These are phyloP conservation scores for Pseudonectria buxi DNA, from an alignment of 2,329 filamentous ascomycete genomes.

Conservation along the genomic window DNA sequence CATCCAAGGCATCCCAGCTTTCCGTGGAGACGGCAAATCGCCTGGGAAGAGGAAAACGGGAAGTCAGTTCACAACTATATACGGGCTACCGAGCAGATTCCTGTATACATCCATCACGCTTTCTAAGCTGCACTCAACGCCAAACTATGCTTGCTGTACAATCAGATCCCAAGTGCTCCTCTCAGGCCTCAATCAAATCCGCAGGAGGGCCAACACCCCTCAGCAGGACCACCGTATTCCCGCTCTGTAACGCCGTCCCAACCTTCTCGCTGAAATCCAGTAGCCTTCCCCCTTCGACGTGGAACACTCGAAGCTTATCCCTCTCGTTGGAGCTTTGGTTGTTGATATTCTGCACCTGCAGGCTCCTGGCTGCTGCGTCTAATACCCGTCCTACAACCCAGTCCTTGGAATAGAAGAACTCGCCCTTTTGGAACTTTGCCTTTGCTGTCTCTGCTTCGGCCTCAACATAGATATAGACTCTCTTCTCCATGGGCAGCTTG, in stretches of 20 bases:
- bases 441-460: constrained; percentile 81
- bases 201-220: constrained; percentile 77
- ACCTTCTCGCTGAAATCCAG: constrained; percentile 86
- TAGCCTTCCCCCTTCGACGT: constrained; percentile 82
- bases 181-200: constrained; percentile 54
- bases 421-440: constrained; percentile 73
- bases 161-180: not conserved
- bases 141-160: not conserved
- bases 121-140: not conserved
- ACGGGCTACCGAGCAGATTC: too few relatives aligned
- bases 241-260: constrained; percentile 63
- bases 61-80: not conserved
- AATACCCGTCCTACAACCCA: constrained; percentile 86
- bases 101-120: too few relatives aligned
- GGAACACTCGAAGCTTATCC: constrained; percentile 79
- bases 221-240: constrained; percentile 84
- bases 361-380: constrained; percentile 66
- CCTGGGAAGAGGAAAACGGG: not conserved
- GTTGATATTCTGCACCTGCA: constrained; percentile 80
- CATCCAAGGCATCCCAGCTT: too few relatives aligned
- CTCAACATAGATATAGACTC: constrained; percentile 87
- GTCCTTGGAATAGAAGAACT: constrained; percentile 73
- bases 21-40: too few relatives aligned
- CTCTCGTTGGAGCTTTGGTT: constrained; percentile 70
- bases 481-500: constrained; percentile 71